phyloP scores from a whole-genome alignment of 192 early-diverging fungal species.

The Podila epicladia region DNA sequence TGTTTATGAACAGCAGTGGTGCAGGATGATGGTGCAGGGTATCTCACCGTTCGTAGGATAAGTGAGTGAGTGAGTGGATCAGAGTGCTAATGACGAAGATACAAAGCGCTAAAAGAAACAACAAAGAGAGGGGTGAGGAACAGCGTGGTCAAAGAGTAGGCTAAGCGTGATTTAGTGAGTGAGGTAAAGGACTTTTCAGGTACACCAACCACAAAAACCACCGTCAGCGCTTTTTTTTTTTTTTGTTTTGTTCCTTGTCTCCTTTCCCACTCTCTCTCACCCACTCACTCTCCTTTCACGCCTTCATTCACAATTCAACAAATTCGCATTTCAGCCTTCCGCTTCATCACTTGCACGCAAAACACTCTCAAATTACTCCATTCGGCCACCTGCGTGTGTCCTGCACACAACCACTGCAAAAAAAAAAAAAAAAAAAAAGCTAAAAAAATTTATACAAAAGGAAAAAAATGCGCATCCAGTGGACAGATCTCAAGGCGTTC shows the following conservation, averaged over 20 bases:
- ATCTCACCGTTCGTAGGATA: too few relatives aligned
- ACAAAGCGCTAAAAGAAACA: not conserved
- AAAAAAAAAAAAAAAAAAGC: too few relatives aligned
- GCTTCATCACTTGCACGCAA: not conserved
- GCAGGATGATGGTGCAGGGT: too few relatives aligned
- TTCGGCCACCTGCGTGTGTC: too few relatives aligned
- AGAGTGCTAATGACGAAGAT: not conserved
- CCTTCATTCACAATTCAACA: not conserved
- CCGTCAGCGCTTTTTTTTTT: not conserved
- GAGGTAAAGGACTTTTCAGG: not conserved
- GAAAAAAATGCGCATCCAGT: conserved; percentile 41
- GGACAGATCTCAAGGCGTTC: conserved; percentile 41
- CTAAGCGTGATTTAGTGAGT: not conserved
- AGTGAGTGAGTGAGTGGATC: too few relatives aligned
- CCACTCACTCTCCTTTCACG: not conserved
- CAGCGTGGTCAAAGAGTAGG: not conserved
- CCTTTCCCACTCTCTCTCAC: too few relatives aligned
- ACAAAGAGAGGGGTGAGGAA: too few relatives aligned
- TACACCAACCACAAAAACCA: not conserved
- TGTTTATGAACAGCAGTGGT: too few relatives aligned
- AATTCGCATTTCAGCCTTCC: not conserved
- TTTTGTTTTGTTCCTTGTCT: not conserved
- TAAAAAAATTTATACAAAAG: not conserved
- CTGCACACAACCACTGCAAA: too few relatives aligned
- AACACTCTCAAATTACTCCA: not conserved